Base-by-base conservation (phyloP, 495 filamentous ascomycete species). In the Podospora comata region DNA sequence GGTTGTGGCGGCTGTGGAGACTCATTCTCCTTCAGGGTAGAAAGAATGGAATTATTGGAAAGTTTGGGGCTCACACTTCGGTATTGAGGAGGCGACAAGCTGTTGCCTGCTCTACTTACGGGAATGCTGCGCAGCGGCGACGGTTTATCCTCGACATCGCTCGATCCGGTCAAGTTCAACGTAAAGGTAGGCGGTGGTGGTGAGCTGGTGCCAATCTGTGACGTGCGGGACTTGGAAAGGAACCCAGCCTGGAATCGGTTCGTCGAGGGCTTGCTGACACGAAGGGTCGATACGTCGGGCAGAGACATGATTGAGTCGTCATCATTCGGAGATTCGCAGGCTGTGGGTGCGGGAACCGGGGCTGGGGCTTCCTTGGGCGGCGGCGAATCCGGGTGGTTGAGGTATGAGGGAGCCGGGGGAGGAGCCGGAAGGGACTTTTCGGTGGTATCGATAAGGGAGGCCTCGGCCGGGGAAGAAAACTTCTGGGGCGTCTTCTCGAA, bases 181-280 rank as follows among this genome's bases (percentile, higher is more conserved):
- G 86, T 82, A 27, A 90, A 81, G 0, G 87, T 86, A 6, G 89
- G 90, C 26, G 89, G 82, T 28, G 85, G 77, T 5, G 90, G 90
- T 34, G 91, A 92, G 67, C 86, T 88, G 66, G 85, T 80, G 1
- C 78, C 70, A 3, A 59, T 19, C n/a, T 64, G 65, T 0, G 78
- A 74, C 1, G 70, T 58, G 13, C 75, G 71, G 30, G 73, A 64
- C 81, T 96, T 96, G 20, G 91, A 89, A 64, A 98, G 81, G 77
- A 96, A 97, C 28, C 95, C 95, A 39, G 93, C 84, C 74, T 97
- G 91, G 83, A 99, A 97, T 44, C 95, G 86, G 77, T 87, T 93
- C 28, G 28, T 62, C 18, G 61, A n/a, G 65, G 85, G 87, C 72
- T 91, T 93, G 71, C 83, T 75, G 63, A 79, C 71, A 27, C 70